phyloP scores from a whole-genome alignment of 345 rosid genomes.

The Ailanthus altissimus region DNA sequence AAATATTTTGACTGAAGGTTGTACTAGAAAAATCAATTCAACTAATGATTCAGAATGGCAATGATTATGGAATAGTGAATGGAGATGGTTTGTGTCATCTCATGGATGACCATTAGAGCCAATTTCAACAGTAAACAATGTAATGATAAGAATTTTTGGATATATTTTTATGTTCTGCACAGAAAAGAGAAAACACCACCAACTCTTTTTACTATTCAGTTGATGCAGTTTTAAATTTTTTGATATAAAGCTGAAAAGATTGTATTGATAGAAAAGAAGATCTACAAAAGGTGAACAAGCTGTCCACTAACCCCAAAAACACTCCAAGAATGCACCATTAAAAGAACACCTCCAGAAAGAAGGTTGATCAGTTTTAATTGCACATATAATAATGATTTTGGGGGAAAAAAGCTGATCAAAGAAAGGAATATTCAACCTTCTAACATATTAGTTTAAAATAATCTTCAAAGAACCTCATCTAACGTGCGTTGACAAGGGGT shows the following conservation, averaged over 20 bases:
- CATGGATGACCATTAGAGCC: background rate
- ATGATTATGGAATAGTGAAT: background rate
- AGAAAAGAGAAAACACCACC: background rate
- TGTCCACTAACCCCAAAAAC: too few species aligned
- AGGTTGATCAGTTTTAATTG: too few species aligned
- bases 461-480: background rate
- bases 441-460: background rate
- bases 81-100: background rate
- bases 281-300: too few species aligned
- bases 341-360: too few species aligned
- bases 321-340: too few species aligned
- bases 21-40: background rate
- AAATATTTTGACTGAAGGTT: background rate
- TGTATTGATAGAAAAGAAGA: too few species aligned
- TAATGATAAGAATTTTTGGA: background rate
- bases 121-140: background rate
- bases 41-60: background rate
- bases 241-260: too few species aligned
- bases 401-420: too few species aligned
- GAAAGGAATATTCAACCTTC: background rate
- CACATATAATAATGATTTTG: too few species aligned
- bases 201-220: background rate
- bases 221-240: background rate
- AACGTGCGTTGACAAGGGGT: background rate
- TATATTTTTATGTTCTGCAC: background rate